Evolutionary conservation across 2,329 filamentous ascomycete genomes (phyloP).

Genomic region (Fusarium sp.): DNA sequence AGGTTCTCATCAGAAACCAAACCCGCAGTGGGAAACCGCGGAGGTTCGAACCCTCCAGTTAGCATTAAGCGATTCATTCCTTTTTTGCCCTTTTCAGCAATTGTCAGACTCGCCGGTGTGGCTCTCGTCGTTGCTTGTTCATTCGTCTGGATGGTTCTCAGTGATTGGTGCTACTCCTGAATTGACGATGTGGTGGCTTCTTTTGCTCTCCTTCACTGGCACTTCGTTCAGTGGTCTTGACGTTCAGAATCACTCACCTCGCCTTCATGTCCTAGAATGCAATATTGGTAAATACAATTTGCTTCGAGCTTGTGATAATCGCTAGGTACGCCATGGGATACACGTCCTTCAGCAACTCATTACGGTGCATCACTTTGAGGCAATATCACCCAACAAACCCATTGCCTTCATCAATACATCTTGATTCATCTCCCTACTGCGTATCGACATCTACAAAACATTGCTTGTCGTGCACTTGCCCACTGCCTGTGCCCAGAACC

Average conservation of each 20-base stretch:
- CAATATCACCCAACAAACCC: not conserved
- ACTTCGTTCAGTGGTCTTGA: not conserved
- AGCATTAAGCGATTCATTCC: conserved; percentile 24
- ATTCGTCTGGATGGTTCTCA: not conserved
- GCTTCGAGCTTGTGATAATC: not conserved
- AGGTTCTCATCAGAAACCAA: conserved; percentile 40
- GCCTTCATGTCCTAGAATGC: not conserved
- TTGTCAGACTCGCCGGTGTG: not conserved
- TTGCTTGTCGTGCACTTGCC: conserved; percentile 41
- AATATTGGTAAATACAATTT: not conserved
- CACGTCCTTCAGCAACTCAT: not conserved
- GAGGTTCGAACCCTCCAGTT: conserved; percentile 43
- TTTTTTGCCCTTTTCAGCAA: not conserved
- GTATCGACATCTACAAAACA: conserved; percentile 14
- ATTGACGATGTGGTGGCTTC: not conserved
- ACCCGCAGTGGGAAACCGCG: conserved; percentile 42
- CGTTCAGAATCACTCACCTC: not conserved
- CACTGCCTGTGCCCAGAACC: conserved; percentile 43
- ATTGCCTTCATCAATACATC: conserved; percentile 14
- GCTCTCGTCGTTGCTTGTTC: not conserved
- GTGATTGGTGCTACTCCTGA: not conserved
- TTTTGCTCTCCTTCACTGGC: not conserved
- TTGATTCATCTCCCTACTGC: conserved; percentile 26
- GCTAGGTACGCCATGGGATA: not conserved
- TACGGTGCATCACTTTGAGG: not conserved